phyloP scores from a whole-genome alignment of 305 asterid species.

The Fraxinus albicans region DNA sequence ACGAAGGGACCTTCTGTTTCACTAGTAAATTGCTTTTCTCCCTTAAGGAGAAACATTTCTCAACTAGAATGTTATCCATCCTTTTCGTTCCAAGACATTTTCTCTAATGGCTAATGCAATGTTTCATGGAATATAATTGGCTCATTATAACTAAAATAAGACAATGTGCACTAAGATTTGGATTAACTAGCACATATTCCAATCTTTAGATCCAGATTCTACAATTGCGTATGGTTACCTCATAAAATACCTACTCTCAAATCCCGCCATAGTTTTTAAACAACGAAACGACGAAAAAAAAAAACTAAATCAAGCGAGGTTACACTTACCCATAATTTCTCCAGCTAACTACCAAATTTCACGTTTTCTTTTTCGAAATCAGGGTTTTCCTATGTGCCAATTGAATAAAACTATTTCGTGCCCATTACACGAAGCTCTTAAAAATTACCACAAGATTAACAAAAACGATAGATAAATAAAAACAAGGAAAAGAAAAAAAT shows the following conservation, averaged over 20 bases:
- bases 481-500: background rate
- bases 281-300: no score
- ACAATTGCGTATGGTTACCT: background rate
- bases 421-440: background rate
- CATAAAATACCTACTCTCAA: background rate
- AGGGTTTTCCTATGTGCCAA: background rate
- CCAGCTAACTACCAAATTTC: background rate
- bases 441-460: background rate
- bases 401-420: background rate
- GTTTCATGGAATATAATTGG: background rate
- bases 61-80: background rate
- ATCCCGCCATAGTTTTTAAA: background rate
- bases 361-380: background rate
- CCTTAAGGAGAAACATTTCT: background rate
- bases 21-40: background rate
- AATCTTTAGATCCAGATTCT: background rate
- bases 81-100: background rate
- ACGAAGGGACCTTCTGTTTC: background rate
- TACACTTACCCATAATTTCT: background rate
- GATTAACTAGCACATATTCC: background rate
- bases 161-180: background rate
- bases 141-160: background rate
- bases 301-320: no score
- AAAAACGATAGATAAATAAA: background rate
- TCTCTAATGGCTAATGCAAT: background rate